Percentiles rank a stretch among this genome's conserved stretches.
Evolutionary conservation across 2,329 filamentous ascomycete genomes (phyloP).

Genomic region (Talaromyces albobiverticillius): DNA sequence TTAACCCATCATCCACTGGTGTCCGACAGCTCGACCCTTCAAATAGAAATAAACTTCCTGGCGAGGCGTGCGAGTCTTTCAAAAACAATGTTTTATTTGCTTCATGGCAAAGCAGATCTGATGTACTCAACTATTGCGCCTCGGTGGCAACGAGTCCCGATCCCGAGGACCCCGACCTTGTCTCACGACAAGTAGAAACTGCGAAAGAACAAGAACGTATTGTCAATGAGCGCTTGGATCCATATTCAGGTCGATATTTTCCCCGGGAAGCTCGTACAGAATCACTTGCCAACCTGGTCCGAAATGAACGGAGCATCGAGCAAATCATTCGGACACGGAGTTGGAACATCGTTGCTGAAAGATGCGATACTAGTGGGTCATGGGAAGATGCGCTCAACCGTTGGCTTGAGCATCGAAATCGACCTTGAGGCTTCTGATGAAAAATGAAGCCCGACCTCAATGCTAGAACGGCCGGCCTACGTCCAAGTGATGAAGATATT

Average conservation of each 20-base stretch:
- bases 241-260: constrained; percentile 85
- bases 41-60: constrained; percentile 54
- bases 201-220: constrained; percentile 68
- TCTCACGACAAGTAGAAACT: constrained; percentile 67
- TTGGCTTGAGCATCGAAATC: constrained; percentile 50
- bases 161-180: constrained; percentile 76
- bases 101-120: constrained; percentile 77
- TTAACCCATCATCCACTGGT: constrained; percentile 76
- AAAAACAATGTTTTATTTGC: constrained; percentile 78
- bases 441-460: background rate
- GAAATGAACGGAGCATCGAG: constrained; percentile 70
- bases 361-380: constrained; percentile 61
- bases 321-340: constrained; percentile 75
- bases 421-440: background rate
- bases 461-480: background rate
- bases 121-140: constrained; percentile 86
- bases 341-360: constrained; percentile 73
- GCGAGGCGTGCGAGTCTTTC: constrained; percentile 66
- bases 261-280: constrained; percentile 72
- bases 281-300: constrained; percentile 67
- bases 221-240: constrained; percentile 85
- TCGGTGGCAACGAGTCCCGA: constrained; percentile 84
- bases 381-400: constrained; percentile 65
- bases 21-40: constrained; percentile 54
- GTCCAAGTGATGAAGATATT: background rate